Base-by-base conservation (phyloP, 805 yeast species). In the Candida glaebosa region DNA sequence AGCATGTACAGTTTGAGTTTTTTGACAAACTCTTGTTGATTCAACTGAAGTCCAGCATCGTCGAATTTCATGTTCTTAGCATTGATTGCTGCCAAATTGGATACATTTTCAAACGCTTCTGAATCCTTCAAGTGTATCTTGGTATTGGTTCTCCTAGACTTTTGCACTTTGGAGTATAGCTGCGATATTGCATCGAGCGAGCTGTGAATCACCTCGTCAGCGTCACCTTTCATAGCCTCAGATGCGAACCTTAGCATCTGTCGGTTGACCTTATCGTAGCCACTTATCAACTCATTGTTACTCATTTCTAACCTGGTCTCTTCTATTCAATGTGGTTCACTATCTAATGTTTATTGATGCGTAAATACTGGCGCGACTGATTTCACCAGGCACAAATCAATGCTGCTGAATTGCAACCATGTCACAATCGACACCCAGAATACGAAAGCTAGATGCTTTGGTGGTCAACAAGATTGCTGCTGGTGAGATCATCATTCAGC, bases 391-490 rank as follows among this genome's bases (percentile, higher is more conserved):
- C n/a, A n/a, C n/a, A n/a, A n/a, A n/a, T n/a, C n/a, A 28, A 10
- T 28, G 31, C 31, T 28, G 31, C 31, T 28, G 5, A 28, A 28
- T 28, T 10, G 31, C 14, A 10, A 28, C 12, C 14, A 28, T 28
- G 31, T 9, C 31, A 12, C 16, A 28, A 28, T 16, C 31, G 14
- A 14, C 16, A 28, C 38, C n/a, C 8, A 22, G 30, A 10, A 52
- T 53, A 4, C 42, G 37, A 18, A 43, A 77, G 14, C 73, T 91
- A 18, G 93, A 84, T 34, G 67, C 67, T 12, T 59, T 78, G 2
- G 97, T 90, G 16, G 86, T 93, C 37, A 90, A 89, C 59, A 78
- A 83, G 46, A 93, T 93, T 19, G 99, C 99, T 0, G 99, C 99
- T 1, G 99, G 99, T 0, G 98, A 93, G 65, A 87, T 93, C 63